phyloP scores from a whole-genome alignment of 2,329 filamentous ascomycete genomes.

The Hymenoscyphus fraxineus region DNA sequence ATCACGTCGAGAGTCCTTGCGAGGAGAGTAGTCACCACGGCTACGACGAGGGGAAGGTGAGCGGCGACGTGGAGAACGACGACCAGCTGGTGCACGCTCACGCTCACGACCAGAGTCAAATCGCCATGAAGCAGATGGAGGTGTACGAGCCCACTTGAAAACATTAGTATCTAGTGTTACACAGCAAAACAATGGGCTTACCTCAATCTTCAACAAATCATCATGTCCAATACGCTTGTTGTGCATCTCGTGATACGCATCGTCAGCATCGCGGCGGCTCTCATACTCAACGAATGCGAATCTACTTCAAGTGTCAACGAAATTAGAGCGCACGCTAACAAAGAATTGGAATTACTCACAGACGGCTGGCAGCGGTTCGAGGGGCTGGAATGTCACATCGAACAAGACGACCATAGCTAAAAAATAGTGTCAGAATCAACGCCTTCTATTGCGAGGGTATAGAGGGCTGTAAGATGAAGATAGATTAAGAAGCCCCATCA shows the following conservation, averaged over 20 bases:
- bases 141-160: constrained; percentile 92
- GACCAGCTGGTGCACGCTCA: constrained; percentile 47
- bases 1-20: constrained; percentile 82
- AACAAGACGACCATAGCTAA: constrained; percentile 92
- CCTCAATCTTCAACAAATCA: constrained; percentile 96
- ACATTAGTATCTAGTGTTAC: constrained; percentile 9
- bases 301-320: constrained; percentile 46
- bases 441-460: constrained; percentile 20
- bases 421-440: constrained; percentile 30
- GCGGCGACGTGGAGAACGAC: constrained; percentile 63
- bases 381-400: constrained; percentile 98
- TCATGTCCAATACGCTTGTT: constrained; percentile 95
- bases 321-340: constrained; percentile 31
- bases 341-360: constrained; percentile 61
- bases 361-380: constrained; percentile 85
- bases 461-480: constrained; percentile 27
- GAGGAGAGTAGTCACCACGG: constrained; percentile 73
- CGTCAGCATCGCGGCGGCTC: constrained; percentile 94
- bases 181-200: constrained; percentile 41
- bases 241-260: constrained; percentile 99
- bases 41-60: constrained; percentile 75
- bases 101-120: constrained; percentile 89
- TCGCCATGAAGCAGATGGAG: constrained; percentile 95
- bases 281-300: constrained; percentile 99
- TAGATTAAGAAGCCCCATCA: constrained; percentile 29